Conservation (phyloP, 2,329 filamentous ascomycete genomes). For the Paecilomyces niveus region DNA sequence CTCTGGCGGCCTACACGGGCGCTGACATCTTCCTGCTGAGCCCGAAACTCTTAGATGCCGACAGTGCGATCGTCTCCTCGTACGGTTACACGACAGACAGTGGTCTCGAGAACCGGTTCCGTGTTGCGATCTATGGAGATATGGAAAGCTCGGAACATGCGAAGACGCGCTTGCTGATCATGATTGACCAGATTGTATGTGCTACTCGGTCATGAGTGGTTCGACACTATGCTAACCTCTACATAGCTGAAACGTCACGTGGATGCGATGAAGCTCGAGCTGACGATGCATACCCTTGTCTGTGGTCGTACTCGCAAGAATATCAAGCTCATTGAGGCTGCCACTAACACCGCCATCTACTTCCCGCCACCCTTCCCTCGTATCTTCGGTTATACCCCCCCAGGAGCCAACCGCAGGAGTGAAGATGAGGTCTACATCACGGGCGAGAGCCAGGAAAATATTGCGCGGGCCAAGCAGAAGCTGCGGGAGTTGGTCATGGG, state of each 20-base stretch:
- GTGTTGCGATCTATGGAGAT: constrained; percentile 91
- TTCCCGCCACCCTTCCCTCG: constrained; percentile 91
- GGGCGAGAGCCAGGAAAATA: constrained; percentile 75
- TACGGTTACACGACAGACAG: constrained; percentile 71
- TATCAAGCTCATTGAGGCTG: constrained; percentile 94
- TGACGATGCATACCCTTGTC: constrained; percentile 82
- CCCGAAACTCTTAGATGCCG: constrained; percentile 73
- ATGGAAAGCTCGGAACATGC: constrained; percentile 93
- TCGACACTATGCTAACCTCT: constrained; percentile 4
- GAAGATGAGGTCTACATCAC: constrained; percentile 93
- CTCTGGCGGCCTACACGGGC: constrained; percentile 78
- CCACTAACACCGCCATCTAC: constrained; percentile 94
- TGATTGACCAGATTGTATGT: constrained; percentile 87
- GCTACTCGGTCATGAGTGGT: background rate
- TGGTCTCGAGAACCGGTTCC: constrained; percentile 78
- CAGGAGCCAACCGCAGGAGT: constrained; percentile 71
- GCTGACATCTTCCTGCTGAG: constrained; percentile 95
- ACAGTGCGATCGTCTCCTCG: constrained; percentile 67
- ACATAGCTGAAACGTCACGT: constrained; percentile 51
- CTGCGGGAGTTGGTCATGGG: constrained; percentile 76
- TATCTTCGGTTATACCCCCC: constrained; percentile 83
- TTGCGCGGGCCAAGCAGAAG: constrained; percentile 82
- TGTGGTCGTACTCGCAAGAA: constrained; percentile 94
- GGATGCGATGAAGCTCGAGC: constrained; percentile 73
- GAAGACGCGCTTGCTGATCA: constrained; percentile 90